phyloP scores from a whole-genome alignment of 768 basidiomycete genomes.

The Leccinum imitatum region DNA sequence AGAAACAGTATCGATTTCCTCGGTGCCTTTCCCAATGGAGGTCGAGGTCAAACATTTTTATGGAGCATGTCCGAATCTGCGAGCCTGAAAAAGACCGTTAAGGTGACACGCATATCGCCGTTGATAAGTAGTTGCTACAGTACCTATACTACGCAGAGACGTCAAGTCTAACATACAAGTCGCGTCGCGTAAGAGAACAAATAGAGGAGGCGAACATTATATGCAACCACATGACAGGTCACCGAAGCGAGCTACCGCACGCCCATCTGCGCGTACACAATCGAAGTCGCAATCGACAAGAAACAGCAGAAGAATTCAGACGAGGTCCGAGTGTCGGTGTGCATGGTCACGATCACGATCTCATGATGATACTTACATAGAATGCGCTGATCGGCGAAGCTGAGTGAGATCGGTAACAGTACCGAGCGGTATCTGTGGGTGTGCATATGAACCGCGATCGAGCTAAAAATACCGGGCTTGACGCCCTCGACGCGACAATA shows the following conservation, averaged over 20 bases:
- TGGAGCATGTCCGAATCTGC: background rate
- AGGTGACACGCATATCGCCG: background rate
- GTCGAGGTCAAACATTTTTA: background rate
- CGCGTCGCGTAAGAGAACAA: background rate
- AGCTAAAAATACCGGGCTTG: background rate
- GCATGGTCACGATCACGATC: background rate
- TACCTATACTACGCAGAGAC: background rate
- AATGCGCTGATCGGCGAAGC: constrained; percentile 21
- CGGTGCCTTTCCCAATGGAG: constrained; percentile 12
- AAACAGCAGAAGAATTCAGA: background rate
- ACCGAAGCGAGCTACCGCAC: background rate
- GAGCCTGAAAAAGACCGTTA: background rate
- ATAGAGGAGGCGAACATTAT: background rate
- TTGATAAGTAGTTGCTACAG: background rate
- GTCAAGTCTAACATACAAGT: background rate
- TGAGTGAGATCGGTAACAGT: constrained; percentile 17
- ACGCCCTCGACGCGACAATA: background rate
- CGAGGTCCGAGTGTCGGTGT: background rate
- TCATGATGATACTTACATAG: background rate
- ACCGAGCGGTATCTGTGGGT: background rate
- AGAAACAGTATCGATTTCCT: background rate
- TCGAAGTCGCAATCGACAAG: background rate
- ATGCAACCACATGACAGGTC: background rate
- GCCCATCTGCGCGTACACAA: background rate
- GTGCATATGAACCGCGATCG: background rate